Evolutionary conservation across 495 filamentous ascomycete genomes (phyloP).

Genomic region (Hypoxylon rickii): DNA sequence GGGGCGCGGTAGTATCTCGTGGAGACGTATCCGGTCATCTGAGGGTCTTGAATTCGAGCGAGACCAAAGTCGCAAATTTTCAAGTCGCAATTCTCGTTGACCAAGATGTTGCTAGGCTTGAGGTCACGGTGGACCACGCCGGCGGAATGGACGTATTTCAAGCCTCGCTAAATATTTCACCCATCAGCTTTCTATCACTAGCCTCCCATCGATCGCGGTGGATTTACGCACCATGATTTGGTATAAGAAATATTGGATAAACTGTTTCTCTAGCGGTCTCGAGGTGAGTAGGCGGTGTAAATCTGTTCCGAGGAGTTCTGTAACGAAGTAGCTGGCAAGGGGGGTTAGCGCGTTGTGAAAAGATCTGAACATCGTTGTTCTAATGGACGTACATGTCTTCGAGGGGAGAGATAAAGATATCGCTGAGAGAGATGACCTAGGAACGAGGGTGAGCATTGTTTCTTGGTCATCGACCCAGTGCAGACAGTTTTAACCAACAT

Average conservation of each 20-base stretch:
- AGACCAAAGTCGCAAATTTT: constrained; percentile 99
- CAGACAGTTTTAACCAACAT: constrained; percentile 64
- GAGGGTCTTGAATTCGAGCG: constrained; percentile 97
- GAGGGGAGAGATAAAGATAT: constrained; percentile 98
- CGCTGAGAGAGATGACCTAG: constrained; percentile 95
- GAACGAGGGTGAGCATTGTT: constrained; percentile 13
- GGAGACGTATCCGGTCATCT: constrained; percentile 99
- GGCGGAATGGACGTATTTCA: constrained; percentile 99
- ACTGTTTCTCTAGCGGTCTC: constrained; percentile 95
- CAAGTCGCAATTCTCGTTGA: constrained; percentile 98
- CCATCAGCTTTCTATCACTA: constrained; percentile 6
- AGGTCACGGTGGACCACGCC: constrained; percentile 97
- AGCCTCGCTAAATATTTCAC: constrained; percentile 68
- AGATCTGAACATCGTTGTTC: background rate
- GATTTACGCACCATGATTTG: constrained; percentile 81
- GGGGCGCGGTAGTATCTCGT: constrained; percentile 98
- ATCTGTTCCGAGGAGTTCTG: constrained; percentile 95
- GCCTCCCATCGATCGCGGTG: background rate
- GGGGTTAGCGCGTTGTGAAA: constrained; percentile 33
- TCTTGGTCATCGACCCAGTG: background rate
- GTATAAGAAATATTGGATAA: constrained; percentile 99
- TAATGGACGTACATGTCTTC: constrained; percentile 83
- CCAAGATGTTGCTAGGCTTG: constrained; percentile 97
- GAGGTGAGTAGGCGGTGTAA: constrained; percentile 95
- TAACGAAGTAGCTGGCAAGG: constrained; percentile 84